Evolutionary conservation across 1,284 basidiomycete genomes (phyloP).

Genomic region (Baeospora myosura): DNA sequence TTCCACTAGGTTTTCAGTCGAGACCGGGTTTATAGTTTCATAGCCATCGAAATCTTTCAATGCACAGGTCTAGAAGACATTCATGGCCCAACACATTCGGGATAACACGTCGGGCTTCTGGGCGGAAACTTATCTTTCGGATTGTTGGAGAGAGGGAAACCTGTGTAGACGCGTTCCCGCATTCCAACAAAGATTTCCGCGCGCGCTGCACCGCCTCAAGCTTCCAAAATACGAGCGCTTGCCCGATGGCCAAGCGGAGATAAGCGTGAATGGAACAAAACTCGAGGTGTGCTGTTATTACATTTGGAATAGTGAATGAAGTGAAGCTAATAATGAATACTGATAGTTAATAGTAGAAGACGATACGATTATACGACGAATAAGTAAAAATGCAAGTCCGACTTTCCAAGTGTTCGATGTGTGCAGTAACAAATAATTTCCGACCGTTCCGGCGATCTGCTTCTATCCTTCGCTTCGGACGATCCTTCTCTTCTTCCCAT

Average conservation of each 20-base stretch:
- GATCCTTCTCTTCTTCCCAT: background rate
- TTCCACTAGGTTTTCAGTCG: too few species aligned
- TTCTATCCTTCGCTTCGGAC: background rate
- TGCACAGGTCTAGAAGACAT: too few species aligned
- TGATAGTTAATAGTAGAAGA: background rate
- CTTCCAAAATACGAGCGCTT: background rate
- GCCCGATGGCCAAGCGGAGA: background rate
- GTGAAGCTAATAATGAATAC: background rate
- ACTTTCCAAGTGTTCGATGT: too few species aligned
- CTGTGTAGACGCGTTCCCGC: too few species aligned
- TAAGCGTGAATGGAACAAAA: background rate
- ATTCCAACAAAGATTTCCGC: too few species aligned
- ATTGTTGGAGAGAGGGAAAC: too few species aligned
- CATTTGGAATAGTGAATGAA: background rate
- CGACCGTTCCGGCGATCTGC: conserved; percentile 15
- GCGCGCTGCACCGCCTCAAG: background rate
- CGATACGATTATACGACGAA: background rate
- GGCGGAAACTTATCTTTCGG: too few species aligned
- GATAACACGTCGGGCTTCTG: too few species aligned
- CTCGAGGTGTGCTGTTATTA: background rate
- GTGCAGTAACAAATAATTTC: conserved; percentile 8
- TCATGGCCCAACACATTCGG: too few species aligned
- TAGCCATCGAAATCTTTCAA: too few species aligned
- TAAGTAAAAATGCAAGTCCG: too few species aligned
- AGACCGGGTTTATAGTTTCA: too few species aligned